Base-by-base conservation (phyloP, 108 stramenopile genomes). In the Cyclotella cryptica region DNA sequence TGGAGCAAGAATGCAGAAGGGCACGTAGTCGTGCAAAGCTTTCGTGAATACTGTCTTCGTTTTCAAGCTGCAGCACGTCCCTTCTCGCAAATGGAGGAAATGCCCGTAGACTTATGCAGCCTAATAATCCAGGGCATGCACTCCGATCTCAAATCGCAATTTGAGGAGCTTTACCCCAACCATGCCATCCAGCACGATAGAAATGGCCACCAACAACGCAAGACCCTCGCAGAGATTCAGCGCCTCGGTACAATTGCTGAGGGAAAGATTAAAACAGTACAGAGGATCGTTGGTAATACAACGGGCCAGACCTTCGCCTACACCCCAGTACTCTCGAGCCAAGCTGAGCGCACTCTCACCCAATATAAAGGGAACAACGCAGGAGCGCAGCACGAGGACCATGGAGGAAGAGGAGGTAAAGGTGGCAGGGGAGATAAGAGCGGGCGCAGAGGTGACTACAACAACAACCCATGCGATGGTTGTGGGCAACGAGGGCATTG, bases 231-330 rank as follows among this genome's bases (percentile, higher is more conserved):
- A 11, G 9, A 18, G 54, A 55, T 55, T 8, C 21, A 18, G 11
- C 17, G 21, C 9, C n/a, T 21, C 11, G 42, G 18, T 3, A 43
- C 42, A 18, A 8, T 4, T 41, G 63, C 63, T n/a, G 39, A 64
- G 19, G 18, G 43, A 8, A 21, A 19, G 10, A n/a, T 64, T 7
- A 10, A 5, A 10, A 43, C 11, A 9, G 43, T 27, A 6, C 63
- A 64, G 43, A 8, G 19, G 7, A 10, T 64, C 7, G 22, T 44
- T 21, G 21, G 5, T 4, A 39, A 19, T 21, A 5, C 9, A 21
- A 43, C 21, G 5, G 63, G 63, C 41, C 63, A 64, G 28, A 43
- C 63, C 63, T 44, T 64, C n/a, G n/a, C n/a, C n/a, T 9, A 18
- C 21, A n/a, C n/a, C 17, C 9, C 11, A 8, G 54, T 22, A 10